Evolutionary conservation across 148 eudicot genomes (phyloP), one percentile per base, ranked within the genome.

Genomic region (Suaeda aralocaspica): DNA sequence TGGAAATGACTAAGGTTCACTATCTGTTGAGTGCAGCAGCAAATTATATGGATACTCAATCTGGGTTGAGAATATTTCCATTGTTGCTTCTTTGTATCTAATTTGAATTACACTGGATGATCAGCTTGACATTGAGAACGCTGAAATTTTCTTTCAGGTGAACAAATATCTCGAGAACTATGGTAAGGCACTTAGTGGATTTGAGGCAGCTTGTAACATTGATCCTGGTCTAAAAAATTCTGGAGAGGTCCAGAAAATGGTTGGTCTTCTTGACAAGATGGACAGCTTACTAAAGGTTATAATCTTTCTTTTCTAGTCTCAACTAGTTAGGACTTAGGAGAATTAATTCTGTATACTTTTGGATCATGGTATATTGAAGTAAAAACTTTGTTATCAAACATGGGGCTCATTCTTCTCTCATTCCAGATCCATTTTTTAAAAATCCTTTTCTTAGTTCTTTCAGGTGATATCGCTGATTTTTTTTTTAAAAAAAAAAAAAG

Each of bases 151-250:
- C 69, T 45, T 65, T 67, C 82, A 90, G 98, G 96, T 90, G 42
- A 84, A 93, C 75, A 90, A 79, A 80, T 90, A 87, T 80, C 77
- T 93, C 59, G 98, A 93, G 81, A 93, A 93, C 74, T 90, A 93
- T 67, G 95, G 88, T 80, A 93, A 88, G 79, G 98, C 96, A 60
- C 92, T 90, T 58, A 84, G 84, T 80, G 96, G 96, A 76, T 93
- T 88, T 79, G 96, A 93, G 80, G 89, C 90, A 56, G 98, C 98
- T 81, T 92, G 92, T 69, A 80, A 79, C 49, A 93, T 77, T 76
- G 98, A 93, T 83, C 98, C 98, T 74, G 84, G 87, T 74, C 89
- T 93, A 26, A 87, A 83, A 78, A 92, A 95, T 59, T 66, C 74
- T 44, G 89, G 81, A 75, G 96, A 90, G 81, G 85, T 76, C 78